These are phyloP conservation scores for Aspergillus melleus DNA, from an alignment of 2,329 filamentous ascomycete genomes.

Conservation along the genomic window DNA sequence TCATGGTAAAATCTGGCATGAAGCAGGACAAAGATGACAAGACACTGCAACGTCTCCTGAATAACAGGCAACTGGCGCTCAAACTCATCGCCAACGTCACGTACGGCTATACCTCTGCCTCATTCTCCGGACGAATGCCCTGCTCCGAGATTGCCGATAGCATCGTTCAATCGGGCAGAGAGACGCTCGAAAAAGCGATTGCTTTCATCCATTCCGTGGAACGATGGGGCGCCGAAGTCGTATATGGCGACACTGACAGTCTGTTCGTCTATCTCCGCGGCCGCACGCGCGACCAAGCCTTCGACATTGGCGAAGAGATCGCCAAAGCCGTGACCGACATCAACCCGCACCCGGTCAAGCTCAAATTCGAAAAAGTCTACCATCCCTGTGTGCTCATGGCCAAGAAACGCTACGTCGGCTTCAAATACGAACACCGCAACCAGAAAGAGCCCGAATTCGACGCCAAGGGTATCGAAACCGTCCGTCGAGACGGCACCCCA, in stretches of 20 bases:
- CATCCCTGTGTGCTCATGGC: conserved; percentile 90
- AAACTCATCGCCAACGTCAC: conserved; percentile 99
- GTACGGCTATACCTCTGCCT: conserved; percentile 95
- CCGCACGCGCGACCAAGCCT: conserved; percentile 82
- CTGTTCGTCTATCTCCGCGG: conserved; percentile 89
- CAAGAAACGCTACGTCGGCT: conserved; percentile 97
- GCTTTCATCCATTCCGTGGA: conserved; percentile 85
- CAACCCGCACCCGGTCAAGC: conserved; percentile 88
- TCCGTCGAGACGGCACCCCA: conserved; percentile 89
- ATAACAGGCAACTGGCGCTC: conserved; percentile 89
- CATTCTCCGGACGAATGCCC: conserved; percentile 95
- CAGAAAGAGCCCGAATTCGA: conserved; percentile 87
- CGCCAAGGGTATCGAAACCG: conserved; percentile 97
- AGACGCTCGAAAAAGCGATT: conserved; percentile 92
- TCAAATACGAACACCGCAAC: conserved; percentile 81
- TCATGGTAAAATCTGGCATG: conserved; percentile 99
- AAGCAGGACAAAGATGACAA: conserved; percentile 88
- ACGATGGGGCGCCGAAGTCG: conserved; percentile 90
- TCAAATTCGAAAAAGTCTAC: conserved; percentile 99
- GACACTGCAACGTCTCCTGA: conserved; percentile 78
- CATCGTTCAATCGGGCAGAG: conserved; percentile 92
- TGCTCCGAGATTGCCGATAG: conserved; percentile 97
- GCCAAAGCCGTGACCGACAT: conserved; percentile 80
- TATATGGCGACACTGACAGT: conserved; percentile 97
- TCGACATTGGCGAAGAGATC: conserved; percentile 90